These are phyloP conservation scores for Hibiscus syriacus DNA, from an alignment of 345 rosid species.

Conservation along the genomic window DNA sequence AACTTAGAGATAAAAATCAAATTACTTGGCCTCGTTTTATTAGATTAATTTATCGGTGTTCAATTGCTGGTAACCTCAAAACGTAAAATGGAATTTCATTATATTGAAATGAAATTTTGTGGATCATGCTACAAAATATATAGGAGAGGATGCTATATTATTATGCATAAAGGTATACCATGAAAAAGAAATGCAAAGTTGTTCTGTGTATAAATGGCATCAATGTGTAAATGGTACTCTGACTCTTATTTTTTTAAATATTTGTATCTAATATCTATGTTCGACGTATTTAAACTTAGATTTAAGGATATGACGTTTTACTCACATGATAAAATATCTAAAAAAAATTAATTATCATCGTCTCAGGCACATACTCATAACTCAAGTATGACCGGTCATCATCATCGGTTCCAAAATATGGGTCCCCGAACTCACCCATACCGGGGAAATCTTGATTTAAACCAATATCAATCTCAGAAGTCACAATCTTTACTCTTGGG, in stretches of 20 bases:
- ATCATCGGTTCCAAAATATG: slow-evolving; percentile 93
- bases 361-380: neutral
- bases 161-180: no score
- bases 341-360: neutral
- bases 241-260: no score
- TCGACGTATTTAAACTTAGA: no score
- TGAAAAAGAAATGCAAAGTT: no score
- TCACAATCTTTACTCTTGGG: slow-evolving; percentile 91
- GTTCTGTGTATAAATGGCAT: no score
- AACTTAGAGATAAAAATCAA: no score
- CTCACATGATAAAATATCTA: neutral
- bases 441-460: slow-evolving; percentile 87
- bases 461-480: slow-evolving; percentile 88
- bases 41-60: neutral
- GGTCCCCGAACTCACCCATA: slow-evolving; percentile 97
- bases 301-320: neutral
- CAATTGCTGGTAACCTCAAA: neutral
- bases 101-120: no score
- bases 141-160: no score
- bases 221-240: no score
- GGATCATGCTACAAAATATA: no score
- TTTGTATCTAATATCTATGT: no score
- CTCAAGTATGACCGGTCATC: slow-evolving; percentile 32
- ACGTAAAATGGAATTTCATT: neutral
- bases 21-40: neutral